phyloP scores from a whole-genome alignment of 805 yeast genomes.

The Candida easanensis region DNA sequence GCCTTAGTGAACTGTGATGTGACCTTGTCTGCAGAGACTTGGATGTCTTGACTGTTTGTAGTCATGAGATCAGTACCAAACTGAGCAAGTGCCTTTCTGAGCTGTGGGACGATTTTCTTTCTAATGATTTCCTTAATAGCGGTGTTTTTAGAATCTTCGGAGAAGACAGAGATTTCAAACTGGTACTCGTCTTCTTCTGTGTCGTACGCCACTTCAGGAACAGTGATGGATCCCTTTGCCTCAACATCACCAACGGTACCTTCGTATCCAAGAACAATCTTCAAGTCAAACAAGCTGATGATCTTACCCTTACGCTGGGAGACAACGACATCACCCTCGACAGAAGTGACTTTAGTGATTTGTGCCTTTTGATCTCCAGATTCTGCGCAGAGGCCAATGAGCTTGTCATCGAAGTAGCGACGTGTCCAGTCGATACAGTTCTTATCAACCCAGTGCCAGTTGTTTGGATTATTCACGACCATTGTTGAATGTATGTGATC shows the following conservation, averaged over 20 bases:
- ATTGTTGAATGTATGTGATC: background rate
- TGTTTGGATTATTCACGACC: background rate
- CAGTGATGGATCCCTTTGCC: slow-evolving; percentile 67
- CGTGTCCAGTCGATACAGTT: slow-evolving; percentile 1
- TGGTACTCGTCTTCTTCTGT: slow-evolving; percentile 83
- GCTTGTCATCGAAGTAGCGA: slow-evolving; percentile 48
- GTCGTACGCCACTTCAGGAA: slow-evolving; percentile 95
- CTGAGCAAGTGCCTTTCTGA: slow-evolving; percentile 54
- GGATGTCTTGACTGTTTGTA: slow-evolving; percentile 83
- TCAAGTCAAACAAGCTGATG: slow-evolving; percentile 83
- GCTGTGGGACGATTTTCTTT: slow-evolving; percentile 59
- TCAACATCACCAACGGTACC: slow-evolving; percentile 44
- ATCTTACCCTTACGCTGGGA: slow-evolving; percentile 97
- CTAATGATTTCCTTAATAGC: slow-evolving; percentile 49
- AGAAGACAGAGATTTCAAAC: slow-evolving; percentile 68
- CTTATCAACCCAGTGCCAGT: slow-evolving; percentile 1
- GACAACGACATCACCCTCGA: slow-evolving; percentile 97
- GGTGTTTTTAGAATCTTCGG: slow-evolving; percentile 51
- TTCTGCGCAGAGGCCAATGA: slow-evolving; percentile 44
- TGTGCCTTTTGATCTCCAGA: slow-evolving; percentile 31
- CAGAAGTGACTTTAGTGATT: slow-evolving; percentile 35
- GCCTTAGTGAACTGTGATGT: slow-evolving; percentile 53
- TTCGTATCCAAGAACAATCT: slow-evolving; percentile 55
- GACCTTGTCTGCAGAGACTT: slow-evolving; percentile 68
- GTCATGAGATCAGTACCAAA: slow-evolving; percentile 79